Evolutionary conservation across 2,329 filamentous ascomycete genomes (phyloP), one percentile per base, ranked within the genome.

Genomic region (Fusarium sp.): DNA sequence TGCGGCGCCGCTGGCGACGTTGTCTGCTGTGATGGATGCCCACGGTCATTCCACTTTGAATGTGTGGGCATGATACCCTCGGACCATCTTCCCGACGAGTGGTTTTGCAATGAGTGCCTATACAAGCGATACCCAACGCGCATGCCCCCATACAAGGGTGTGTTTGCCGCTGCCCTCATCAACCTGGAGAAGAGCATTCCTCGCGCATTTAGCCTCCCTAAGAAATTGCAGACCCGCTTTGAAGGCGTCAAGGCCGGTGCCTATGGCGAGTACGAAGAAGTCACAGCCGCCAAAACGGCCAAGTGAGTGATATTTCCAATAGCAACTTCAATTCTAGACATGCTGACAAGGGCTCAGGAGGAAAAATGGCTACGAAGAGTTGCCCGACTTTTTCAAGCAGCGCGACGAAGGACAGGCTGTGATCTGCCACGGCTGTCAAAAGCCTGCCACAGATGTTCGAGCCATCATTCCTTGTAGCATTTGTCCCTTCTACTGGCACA

Each of bases 1-100:
- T 99, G 96, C 84, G 90, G 92, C 79, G 93, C 93, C 73, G 93
- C 90, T 75, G 96, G 96, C 65, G 91, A 94, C 76, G 89, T 99
- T 72, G 88, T 98, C 74, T 98, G 95, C 84, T 99, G 96, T 83
- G 96, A 98, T 84, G 94, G 93, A 72, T 99, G 96, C 84, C 90
- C 92, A 69, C 91, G 94, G 75, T 94, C 95, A 11, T 98, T 97
- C 83, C 96, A 98, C 83, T 94, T 96, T 81, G 88, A 90, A 68
- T 98, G 96, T 81, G 90, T 96, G 75, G 93, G 97, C 82, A 95
- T 96, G 70, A 92, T 94, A 44, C 86, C 94, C 75, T 87, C 91
- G 63, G 88, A 90, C 56, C 86, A 87, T 61, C 86, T 92, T 66
- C 91, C 92, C 17, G 90, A 93, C 66, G 92, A 94, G 77, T 98